Evolutionary conservation across 2,329 filamentous ascomycete species (phyloP).

Genomic region (Aquanectria penicillioides): DNA sequence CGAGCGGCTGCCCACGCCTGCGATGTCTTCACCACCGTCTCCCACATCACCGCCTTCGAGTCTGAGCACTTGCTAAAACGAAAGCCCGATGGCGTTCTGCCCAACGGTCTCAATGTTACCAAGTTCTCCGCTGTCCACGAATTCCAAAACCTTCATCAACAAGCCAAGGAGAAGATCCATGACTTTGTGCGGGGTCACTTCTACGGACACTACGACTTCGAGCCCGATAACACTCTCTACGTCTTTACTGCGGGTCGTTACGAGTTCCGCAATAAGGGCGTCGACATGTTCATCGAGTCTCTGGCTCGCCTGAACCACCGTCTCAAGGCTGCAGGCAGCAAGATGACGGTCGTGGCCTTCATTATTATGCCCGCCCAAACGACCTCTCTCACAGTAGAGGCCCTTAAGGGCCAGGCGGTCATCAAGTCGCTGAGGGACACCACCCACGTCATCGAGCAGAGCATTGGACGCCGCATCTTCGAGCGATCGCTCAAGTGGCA

Average conservation of each 20-base stretch:
- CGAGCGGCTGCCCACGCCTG: constrained; percentile 89
- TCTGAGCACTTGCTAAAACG: constrained; percentile 97
- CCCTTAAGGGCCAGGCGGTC: constrained; percentile 94
- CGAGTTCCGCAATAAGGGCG: constrained; percentile 97
- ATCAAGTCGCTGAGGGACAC: constrained; percentile 97
- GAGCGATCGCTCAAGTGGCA: constrained; percentile 96
- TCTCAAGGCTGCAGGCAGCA: constrained; percentile 85
- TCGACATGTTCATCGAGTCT: constrained; percentile 99
- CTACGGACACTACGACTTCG: constrained; percentile 97
- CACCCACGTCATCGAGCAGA: constrained; percentile 89
- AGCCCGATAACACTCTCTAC: constrained; percentile 95
- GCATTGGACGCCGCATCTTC: constrained; percentile 92
- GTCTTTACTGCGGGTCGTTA: constrained; percentile 98
- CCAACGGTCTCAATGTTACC: constrained; percentile 95
- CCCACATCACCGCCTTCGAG: constrained; percentile 98
- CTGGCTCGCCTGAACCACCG: constrained; percentile 93
- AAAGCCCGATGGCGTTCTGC: constrained; percentile 95
- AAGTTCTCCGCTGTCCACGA: constrained; percentile 99
- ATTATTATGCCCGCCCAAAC: constrained; percentile 99
- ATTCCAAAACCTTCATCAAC: constrained; percentile 97
- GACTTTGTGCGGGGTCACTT: constrained; percentile 99
- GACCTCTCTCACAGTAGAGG: constrained; percentile 92
- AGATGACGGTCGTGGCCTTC: constrained; percentile 95
- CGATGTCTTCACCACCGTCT: constrained; percentile 98
- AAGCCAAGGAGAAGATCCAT: constrained; percentile 97